phyloP scores from a whole-genome alignment of 768 basidiomycete genomes.

The Austroboletus eburneus region DNA sequence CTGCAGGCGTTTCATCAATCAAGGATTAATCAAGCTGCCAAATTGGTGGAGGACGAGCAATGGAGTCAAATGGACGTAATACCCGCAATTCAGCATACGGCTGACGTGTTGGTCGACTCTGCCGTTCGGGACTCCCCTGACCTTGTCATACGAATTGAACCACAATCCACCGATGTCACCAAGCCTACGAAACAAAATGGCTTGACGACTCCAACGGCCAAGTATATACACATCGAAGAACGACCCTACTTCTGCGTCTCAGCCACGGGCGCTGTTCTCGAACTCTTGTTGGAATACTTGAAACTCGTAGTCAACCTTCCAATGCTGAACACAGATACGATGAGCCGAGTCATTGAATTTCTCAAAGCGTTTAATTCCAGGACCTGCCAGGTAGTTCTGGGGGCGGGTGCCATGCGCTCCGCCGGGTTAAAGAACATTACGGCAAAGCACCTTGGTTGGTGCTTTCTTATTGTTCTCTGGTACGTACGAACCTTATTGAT shows the following conservation, averaged over 20 bases:
- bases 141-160: conserved; percentile 39
- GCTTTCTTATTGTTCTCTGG: conserved; percentile 16
- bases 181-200: conserved; percentile 21
- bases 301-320: conserved; percentile 83
- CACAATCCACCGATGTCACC: conserved; percentile 12
- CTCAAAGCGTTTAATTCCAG: conserved; percentile 97
- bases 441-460: conserved; percentile 89
- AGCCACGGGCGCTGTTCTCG: conserved; percentile 74
- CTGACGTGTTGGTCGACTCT: conserved; percentile 70
- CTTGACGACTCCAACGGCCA: conserved; percentile 35
- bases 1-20: conserved; percentile 81
- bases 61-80: conserved; percentile 81
- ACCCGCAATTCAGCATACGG: conserved; percentile 58
- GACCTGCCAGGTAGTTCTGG: conserved; percentile 96
- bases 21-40: conserved; percentile 75
- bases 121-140: conserved; percentile 81
- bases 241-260: conserved; percentile 79
- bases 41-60: conserved; percentile 91
- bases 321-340: conserved; percentile 90
- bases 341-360: conserved; percentile 92
- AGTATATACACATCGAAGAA: conserved; percentile 77
- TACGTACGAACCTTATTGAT: conserved; percentile 15
- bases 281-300: conserved; percentile 79
- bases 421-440: conserved; percentile 98
- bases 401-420: conserved; percentile 98